Evolutionary conservation across 495 filamentous ascomycete genomes (phyloP), one percentile per base, ranked within the genome.

Genomic region (Aspergillus leporis): DNA sequence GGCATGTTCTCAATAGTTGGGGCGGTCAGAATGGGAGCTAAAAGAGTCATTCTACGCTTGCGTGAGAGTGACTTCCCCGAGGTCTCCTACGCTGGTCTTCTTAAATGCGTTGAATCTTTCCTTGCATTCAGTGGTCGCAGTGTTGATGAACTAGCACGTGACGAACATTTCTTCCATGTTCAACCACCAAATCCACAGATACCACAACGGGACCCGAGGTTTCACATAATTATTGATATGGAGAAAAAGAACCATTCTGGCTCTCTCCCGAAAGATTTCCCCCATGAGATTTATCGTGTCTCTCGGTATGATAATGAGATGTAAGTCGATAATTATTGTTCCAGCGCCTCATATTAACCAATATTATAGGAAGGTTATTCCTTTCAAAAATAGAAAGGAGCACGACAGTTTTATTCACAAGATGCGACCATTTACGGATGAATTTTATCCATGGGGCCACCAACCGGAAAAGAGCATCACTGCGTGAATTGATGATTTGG

Each of bases 391-490:
- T 14, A 22, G 38, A 4, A 8, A 13, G 6, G 46, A 22, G 38
- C 46, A 55, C 40, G 4, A 31, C 13, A 46, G 30, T 14, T 55
- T 46, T 19, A n/a, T 55, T 25, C 28, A 21, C 32, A 55, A 55
- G 16, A 3, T 55, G 23, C 53, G 53, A 23, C 4, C 22, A 4
- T 30, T 55, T 32, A 55, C n/a, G 9, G 36, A 55, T 32, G 40
- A 55, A 38, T 2, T 45, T 9, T 55, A 55, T 46, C 38, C 53
- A 22, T 55, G 53, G 53, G 53, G 53, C n/a, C n/a, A n/a, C n/a
- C n/a, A n/a, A n/a, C n/a, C n/a, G n/a, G n/a, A n/a, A n/a, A n/a
- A n/a, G n/a, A n/a, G n/a, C n/a, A n/a, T n/a, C n/a, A n/a, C n/a
- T n/a, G n/a, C n/a, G n/a, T n/a, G n/a, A n/a, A n/a, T n/a, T n/a